Conservation (phyloP, 768 basidiomycete genomes). For the Suillus sp. region DNA sequence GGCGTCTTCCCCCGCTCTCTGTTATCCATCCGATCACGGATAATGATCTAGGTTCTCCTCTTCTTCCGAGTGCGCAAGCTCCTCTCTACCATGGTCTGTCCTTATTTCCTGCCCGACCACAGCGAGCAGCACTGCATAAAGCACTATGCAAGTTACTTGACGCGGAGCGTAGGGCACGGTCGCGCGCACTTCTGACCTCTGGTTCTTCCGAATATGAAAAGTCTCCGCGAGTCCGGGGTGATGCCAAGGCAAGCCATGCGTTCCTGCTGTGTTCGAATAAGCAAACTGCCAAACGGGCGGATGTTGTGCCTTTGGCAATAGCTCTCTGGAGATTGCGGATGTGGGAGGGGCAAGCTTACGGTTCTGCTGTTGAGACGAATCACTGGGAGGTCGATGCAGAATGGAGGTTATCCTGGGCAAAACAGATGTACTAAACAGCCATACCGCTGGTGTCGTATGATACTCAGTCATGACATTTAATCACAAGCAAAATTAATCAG, state of each 20-base stretch:
- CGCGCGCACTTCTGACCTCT: conserved; percentile 6
- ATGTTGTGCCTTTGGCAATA: conserved; percentile 63
- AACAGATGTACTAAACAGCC: conserved; percentile 10
- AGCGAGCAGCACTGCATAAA: conserved; percentile 61
- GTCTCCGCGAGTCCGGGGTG: conserved; percentile 21
- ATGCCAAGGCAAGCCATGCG: conserved; percentile 63
- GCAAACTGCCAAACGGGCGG: conserved; percentile 51
- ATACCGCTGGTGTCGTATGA: not conserved
- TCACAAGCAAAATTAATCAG: not conserved
- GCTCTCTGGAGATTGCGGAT: conserved; percentile 81
- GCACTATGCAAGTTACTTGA: conserved; percentile 49
- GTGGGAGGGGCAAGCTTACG: conserved; percentile 60
- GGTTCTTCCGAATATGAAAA: conserved; percentile 1
- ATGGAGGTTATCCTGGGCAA: conserved; percentile 25
- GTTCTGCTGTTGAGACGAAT: conserved; percentile 11
- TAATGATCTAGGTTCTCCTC: conserved; percentile 17
- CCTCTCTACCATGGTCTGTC: conserved; percentile 70
- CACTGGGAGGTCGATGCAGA: conserved; percentile 44
- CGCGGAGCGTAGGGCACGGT: conserved; percentile 44
- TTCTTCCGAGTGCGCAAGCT: conserved; percentile 39
- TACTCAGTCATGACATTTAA: not conserved
- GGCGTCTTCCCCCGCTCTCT: conserved; percentile 30
- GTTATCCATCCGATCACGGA: conserved; percentile 22
- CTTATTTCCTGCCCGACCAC: conserved; percentile 61
- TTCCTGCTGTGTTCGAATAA: conserved; percentile 62